These are phyloP conservation scores for Rhynchospora breviuscula DNA, from an alignment of 176 grass and related monocot genomes.

Conservation along the genomic window DNA sequence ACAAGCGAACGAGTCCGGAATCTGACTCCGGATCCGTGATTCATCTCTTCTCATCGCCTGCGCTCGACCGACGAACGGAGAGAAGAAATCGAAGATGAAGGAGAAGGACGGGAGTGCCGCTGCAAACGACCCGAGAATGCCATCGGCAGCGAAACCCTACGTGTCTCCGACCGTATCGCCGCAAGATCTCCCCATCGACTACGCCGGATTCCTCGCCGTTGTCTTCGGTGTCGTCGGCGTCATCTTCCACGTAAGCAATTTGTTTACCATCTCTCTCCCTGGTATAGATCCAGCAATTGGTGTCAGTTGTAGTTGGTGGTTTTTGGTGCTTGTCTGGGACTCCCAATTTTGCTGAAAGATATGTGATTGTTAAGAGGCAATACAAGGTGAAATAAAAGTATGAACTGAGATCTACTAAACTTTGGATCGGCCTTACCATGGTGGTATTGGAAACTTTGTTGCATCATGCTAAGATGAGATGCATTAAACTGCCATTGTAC, in stretches of 20 bases:
- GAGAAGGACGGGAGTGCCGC: conserved; percentile 27
- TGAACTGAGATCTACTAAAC: too few relatives aligned
- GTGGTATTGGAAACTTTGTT: too few relatives aligned
- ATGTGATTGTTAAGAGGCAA: too few relatives aligned
- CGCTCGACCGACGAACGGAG: neutral
- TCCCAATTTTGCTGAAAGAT: neutral
- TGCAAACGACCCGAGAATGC: conserved; percentile 63
- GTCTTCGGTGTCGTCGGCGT: conserved; percentile 77
- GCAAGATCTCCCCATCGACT: conserved; percentile 87
- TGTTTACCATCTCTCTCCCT: neutral
- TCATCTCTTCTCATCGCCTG: neutral
- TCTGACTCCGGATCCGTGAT: neutral
- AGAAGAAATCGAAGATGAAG: conserved; percentile 22
- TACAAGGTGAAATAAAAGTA: too few relatives aligned
- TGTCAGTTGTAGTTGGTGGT: neutral
- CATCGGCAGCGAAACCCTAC: conserved; percentile 69
- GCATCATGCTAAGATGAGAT: too few relatives aligned
- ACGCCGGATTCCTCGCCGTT: conserved; percentile 87
- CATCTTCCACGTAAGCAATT: conserved; percentile 66
- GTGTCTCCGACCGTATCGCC: conserved; percentile 57
- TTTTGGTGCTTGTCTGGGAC: conserved; percentile 6
- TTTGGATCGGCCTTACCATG: too few relatives aligned
- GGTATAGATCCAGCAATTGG: neutral
- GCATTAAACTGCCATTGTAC: too few relatives aligned
- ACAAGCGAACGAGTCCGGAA: too few relatives aligned